phyloP scores from a whole-genome alignment of 2,329 filamentous ascomycete genomes.

The Claviceps digitariae region DNA sequence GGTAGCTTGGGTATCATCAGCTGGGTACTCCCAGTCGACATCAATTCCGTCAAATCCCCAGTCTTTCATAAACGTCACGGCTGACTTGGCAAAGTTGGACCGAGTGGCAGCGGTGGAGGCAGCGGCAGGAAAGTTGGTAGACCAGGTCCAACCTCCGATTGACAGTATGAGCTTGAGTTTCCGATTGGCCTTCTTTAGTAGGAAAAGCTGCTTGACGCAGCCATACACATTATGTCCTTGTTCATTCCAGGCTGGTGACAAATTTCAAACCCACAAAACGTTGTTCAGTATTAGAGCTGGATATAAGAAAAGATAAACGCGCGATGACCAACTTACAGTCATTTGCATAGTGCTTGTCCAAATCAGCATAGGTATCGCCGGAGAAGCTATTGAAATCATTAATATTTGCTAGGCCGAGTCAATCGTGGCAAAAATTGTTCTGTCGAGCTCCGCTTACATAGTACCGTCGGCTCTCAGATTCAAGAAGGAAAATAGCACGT shows the following conservation, averaged over 20 bases:
- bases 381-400: constrained; percentile 32
- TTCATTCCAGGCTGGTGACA: constrained; percentile 41
- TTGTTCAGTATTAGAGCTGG: not conserved
- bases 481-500: constrained; percentile 71
- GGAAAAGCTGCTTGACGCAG: constrained; percentile 64
- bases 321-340: constrained; percentile 36
- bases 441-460: constrained; percentile 36
- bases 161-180: constrained; percentile 65
- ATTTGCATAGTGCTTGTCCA: constrained; percentile 56
- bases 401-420: too few relatives aligned
- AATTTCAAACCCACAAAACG: not conserved
- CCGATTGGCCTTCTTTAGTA: constrained; percentile 65
- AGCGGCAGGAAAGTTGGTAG: constrained; percentile 56
- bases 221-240: constrained; percentile 63
- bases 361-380: constrained; percentile 56
- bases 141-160: constrained; percentile 81
- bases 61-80: constrained; percentile 58
- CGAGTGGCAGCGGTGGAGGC: constrained; percentile 50
- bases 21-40: constrained; percentile 26
- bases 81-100: constrained; percentile 51
- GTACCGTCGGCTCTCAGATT: constrained; percentile 60
- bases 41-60: constrained; percentile 47
- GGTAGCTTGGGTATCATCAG: constrained; percentile 23
- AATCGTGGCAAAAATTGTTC: not conserved
- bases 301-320: too few relatives aligned